Conservation (phyloP, 169 alveolate genomes). For the Babesia ovis region DNA sequence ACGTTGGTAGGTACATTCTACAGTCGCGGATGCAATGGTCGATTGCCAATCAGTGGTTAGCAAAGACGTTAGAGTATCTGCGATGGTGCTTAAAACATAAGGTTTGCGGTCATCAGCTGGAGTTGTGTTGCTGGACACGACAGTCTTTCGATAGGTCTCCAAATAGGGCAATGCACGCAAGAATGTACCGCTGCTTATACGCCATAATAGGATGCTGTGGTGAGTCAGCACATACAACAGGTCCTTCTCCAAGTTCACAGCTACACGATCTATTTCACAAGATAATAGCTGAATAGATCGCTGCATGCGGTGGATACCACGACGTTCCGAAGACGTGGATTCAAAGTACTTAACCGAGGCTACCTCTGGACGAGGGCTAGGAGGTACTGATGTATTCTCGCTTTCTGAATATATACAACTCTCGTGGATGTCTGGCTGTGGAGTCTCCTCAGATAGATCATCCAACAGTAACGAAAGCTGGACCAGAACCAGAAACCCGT, state of each 20-base stretch:
- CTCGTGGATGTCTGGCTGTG: neutral
- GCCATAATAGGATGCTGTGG: constrained; percentile 48
- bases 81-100: neutral
- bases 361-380: neutral
- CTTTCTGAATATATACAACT: constrained; percentile 15
- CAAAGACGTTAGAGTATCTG: constrained; percentile 35
- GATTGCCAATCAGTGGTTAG: constrained; percentile 19
- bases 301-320: constrained; percentile 49
- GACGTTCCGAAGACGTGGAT: neutral
- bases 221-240: constrained; percentile 42
- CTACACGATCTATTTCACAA: constrained; percentile 37
- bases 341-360: neutral
- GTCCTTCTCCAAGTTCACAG: constrained; percentile 40
- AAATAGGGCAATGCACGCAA: constrained; percentile 40
- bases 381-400: neutral
- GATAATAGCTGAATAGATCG: neutral
- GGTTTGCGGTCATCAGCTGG: neutral
- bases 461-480: constrained; percentile 13
- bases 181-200: constrained; percentile 34
- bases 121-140: constrained; percentile 25
- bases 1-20: constrained; percentile 5
- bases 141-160: constrained; percentile 47
- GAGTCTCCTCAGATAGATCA: constrained; percentile 5
- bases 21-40: neutral
- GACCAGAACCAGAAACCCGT: constrained; percentile 42